Evolutionary conservation across 106 monocot species (phyloP).

Genomic region (Phalaenopsis equestris): DNA sequence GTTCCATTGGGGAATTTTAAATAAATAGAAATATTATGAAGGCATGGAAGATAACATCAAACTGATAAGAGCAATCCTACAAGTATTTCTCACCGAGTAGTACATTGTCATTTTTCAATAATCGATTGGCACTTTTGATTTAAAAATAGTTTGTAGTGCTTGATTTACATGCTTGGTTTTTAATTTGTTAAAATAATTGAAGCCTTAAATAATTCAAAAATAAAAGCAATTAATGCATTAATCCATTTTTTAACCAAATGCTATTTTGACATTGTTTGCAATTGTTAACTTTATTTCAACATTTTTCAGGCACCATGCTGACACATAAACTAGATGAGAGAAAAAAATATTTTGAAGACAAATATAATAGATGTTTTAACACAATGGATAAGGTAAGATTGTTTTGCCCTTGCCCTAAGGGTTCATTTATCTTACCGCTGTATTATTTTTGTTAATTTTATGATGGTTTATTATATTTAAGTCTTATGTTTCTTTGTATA

Average conservation of each 20-base stretch:
- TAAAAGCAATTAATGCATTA: neutral
- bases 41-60: no score
- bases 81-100: no score
- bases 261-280: neutral
- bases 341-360: slow-evolving; percentile 57
- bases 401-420: neutral
- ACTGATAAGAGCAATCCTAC: no score
- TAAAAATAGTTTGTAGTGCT: neutral
- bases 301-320: slow-evolving; percentile 44
- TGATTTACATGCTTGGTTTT: neutral
- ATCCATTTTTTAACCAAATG: neutral
- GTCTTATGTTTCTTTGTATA: neutral
- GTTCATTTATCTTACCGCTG: neutral
- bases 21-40: no score
- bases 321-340: slow-evolving; percentile 32
- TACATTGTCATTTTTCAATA: neutral
- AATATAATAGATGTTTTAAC: slow-evolving; percentile 37
- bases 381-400: slow-evolving; percentile 45
- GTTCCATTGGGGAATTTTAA: no score
- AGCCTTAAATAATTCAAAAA: neutral
- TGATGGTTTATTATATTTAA: neutral
- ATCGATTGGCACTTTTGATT: neutral
- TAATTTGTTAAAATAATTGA: no score
- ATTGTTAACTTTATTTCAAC: slow-evolving; percentile 5
- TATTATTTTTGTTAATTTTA: neutral